Percentiles rank a stretch among this genome's conserved stretches.
phyloP scores from a whole-genome alignment of 352 stramenopile species.

The Aphanomyces invadans region DNA sequence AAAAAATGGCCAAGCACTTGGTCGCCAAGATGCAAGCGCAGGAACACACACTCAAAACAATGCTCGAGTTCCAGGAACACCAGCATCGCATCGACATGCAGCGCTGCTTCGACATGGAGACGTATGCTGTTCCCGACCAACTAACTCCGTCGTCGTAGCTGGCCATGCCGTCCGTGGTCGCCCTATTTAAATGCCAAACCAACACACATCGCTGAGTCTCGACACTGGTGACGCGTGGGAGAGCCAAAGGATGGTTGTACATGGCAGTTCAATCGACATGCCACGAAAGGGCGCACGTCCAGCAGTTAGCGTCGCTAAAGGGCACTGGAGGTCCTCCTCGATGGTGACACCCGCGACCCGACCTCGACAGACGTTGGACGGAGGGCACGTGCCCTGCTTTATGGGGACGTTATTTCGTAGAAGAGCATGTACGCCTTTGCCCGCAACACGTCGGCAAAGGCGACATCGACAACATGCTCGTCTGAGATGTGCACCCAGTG shows the following conservation, averaged over 20 bases:
- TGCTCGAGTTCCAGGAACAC: conserved; percentile 16
- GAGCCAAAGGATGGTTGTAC: too few relatives aligned
- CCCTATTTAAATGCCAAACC: neutral
- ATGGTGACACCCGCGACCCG: too few relatives aligned
- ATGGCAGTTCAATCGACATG: neutral
- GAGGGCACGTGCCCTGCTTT: too few relatives aligned
- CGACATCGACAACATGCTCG: conserved; percentile 54
- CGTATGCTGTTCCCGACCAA: neutral
- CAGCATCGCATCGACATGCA: conserved; percentile 19
- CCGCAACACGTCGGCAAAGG: conserved; percentile 49
- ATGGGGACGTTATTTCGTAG: conserved; percentile 43
- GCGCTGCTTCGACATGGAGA: conserved; percentile 15
- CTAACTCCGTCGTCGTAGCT: neutral
- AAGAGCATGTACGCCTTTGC: conserved; percentile 88
- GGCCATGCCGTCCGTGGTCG: too few relatives aligned
- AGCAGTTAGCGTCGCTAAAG: too few relatives aligned
- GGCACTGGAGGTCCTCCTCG: too few relatives aligned
- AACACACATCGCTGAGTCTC: too few relatives aligned
- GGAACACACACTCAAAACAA: neutral
- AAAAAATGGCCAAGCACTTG: conserved; percentile 3
- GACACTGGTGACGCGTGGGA: too few relatives aligned
- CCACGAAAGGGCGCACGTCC: neutral
- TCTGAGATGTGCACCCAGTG: conserved; percentile 87
- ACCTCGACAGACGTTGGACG: too few relatives aligned
- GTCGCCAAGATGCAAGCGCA: conserved; percentile 15